A percentile compares a stretch with the other conserved stretches of the same genome.
Conservation (phyloP, 139 green algal genomes). For the Dunaliella primolecta region DNA sequence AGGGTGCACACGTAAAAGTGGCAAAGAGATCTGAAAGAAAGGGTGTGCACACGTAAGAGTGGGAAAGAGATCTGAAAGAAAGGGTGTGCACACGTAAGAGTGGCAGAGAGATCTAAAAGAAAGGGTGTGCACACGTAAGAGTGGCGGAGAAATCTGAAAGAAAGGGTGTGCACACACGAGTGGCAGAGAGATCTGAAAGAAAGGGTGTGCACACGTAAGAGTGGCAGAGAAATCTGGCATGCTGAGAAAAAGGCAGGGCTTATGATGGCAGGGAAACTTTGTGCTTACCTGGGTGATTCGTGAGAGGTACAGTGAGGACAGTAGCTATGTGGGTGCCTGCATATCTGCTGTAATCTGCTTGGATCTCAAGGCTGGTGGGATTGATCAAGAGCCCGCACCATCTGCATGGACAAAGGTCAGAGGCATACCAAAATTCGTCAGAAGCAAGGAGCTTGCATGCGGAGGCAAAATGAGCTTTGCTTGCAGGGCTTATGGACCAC, state of each 20-base stretch:
- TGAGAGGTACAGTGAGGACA: constrained; percentile 61
- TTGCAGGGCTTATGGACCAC: no score
- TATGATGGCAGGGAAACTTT: neutral
- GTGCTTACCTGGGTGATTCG: constrained; percentile 10
- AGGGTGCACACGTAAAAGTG: no score
- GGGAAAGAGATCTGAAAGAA: no score
- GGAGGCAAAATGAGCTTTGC: no score
- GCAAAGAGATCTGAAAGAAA: no score
- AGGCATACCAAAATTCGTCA: constrained; percentile 1
- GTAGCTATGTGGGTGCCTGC: constrained; percentile 45
- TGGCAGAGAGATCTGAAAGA: neutral
- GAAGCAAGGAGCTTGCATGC: no score
- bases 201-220: neutral
- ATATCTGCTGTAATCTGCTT: constrained; percentile 87
- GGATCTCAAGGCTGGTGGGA: constrained; percentile 55
- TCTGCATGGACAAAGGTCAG: constrained; percentile 2
- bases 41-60: no score
- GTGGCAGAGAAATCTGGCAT: neutral
- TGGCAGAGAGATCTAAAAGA: no score
- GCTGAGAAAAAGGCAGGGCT: neutral
- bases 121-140: no score
- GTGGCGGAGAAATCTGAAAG: no score
- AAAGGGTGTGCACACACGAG: no score
- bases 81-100: no score
- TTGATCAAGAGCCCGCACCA: constrained; percentile 92